Base-by-base conservation (phyloP, 768 basidiomycete species). In the Suillus subalutaceus region DNA sequence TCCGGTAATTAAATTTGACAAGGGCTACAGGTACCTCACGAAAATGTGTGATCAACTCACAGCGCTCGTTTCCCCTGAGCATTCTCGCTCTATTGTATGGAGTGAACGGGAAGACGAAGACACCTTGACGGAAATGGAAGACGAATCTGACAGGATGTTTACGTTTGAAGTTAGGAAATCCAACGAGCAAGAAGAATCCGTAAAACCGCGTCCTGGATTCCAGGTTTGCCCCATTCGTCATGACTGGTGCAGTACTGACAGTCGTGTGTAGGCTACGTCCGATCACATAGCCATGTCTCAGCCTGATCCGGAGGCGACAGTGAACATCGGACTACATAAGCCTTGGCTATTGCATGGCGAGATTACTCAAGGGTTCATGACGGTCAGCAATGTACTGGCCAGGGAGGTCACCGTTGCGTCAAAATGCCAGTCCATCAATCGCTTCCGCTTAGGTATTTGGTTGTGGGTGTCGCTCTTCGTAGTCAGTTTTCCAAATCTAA, bases 21-120 rank as follows among this genome's bases (percentile, higher is more conserved):
- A 37, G 32, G 16, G 0, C 3, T 30, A 7, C 48, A 89, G 88
- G 59, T 89, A 89, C 67, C 81, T 89, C 13, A 86, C 81, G 1
- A 86, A 87, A 75, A 79, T 88, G 43, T 76, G 83, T 18, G 87
- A 89, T 66, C 88, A 89, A 71, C 71, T 85, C 3, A 71, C 84
- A 0, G 83, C 82, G 32, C 71, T 88, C 44, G 72, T 88, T 20
- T 86, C 87, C 4, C 70, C 81, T 0, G 80, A 83, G 16, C 83
- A 88, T 50, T 77, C 83, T 0, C 68, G 75, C 46, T 72, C 79
- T 4, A 77, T 89, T 57, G 72, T 86, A 3, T 88, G 83, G 83
- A 75, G 71, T 12, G 72, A 81, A 5, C 75, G 79, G 0, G 62
- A 72, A 18, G 70, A 74, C 10, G 72, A 72, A 0, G 59, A 78